phyloP scores from a whole-genome alignment of 768 basidiomycete species.

The Wakefieldia striispora region DNA sequence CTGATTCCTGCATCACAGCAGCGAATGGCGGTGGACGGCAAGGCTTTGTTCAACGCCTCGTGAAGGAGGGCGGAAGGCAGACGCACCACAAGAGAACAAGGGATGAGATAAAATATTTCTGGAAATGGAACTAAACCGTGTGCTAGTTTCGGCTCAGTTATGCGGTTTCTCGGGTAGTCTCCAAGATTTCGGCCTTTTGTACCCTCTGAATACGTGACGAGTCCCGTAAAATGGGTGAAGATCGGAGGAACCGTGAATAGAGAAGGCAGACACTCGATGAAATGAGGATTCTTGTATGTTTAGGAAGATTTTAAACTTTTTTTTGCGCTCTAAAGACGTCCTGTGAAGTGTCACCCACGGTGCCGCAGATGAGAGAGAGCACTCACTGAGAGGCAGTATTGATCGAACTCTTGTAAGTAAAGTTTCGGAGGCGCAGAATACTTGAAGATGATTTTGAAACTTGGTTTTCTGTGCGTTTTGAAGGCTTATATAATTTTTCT shows the following conservation, averaged over 20 bases:
- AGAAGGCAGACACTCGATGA: not conserved
- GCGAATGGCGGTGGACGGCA: not conserved
- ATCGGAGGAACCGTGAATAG: not conserved
- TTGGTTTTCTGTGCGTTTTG: too few species aligned
- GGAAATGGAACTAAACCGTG: not conserved
- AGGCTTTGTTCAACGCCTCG: not conserved
- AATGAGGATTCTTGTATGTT: not conserved
- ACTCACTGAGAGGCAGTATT: not conserved
- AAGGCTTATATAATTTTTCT: too few species aligned
- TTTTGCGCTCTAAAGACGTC: not conserved
- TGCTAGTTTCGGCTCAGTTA: not conserved
- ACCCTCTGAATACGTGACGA: not conserved
- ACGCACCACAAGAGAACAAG: not conserved
- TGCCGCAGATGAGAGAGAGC: not conserved
- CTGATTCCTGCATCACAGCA: too few species aligned
- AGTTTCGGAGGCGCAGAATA: not conserved
- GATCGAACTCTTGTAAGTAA: not conserved
- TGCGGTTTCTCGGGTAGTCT: not conserved
- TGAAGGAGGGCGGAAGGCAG: not conserved
- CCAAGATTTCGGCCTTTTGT: not conserved
- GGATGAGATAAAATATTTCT: too few species aligned
- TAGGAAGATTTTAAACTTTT: constrained; percentile 3
- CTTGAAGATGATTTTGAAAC: too few species aligned
- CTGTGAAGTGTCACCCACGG: not conserved
- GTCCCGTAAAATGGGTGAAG: not conserved